Evolutionary conservation across 225 moss, liverwort and hornwort genomes (phyloP).

Genomic region (Bryoerythrophyllum caledonicum): DNA sequence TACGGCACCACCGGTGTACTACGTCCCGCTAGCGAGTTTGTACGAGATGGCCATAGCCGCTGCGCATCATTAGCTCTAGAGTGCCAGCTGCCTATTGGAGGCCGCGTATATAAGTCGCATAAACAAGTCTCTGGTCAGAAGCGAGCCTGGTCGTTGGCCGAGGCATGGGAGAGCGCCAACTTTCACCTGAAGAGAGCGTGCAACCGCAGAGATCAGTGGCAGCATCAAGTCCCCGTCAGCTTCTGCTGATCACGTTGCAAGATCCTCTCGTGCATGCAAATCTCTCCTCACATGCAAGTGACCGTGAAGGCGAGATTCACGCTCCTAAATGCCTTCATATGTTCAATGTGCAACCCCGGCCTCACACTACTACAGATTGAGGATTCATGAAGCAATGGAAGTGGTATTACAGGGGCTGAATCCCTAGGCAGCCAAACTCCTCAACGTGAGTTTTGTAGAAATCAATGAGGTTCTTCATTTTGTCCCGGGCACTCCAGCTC

Average conservation of each 20-base stretch:
- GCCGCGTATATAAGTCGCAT: background rate
- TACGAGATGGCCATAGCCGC: slow-evolving; percentile 21
- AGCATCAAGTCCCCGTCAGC: slow-evolving; percentile 33
- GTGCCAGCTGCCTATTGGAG: slow-evolving; percentile 9
- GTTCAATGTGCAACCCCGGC: background rate
- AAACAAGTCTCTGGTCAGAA: slow-evolving; percentile 21
- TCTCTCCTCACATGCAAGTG: background rate
- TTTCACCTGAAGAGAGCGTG: slow-evolving; percentile 28
- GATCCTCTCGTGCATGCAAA: background rate
- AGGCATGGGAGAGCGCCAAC: slow-evolving; percentile 18
- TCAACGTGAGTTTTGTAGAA: too few relatives aligned
- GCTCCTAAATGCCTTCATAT: background rate
- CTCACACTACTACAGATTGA: too few relatives aligned
- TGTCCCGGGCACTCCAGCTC: too few relatives aligned
- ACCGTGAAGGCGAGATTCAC: background rate
- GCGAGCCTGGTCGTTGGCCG: slow-evolving; percentile 33
- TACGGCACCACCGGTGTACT: slow-evolving; percentile 14
- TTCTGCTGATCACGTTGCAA: slow-evolving; percentile 21
- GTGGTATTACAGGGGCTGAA: too few relatives aligned
- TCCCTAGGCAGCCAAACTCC: too few relatives aligned
- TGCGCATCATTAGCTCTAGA: background rate
- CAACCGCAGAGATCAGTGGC: slow-evolving; percentile 29
- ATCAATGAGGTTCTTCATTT: too few relatives aligned
- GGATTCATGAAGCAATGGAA: too few relatives aligned
- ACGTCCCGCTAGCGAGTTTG: slow-evolving; percentile 17